Percentiles rank a stretch among this genome's conserved stretches.
Conservation (phyloP, 2,329 filamentous ascomycete species). For the Hymenoscyphus albidus region DNA sequence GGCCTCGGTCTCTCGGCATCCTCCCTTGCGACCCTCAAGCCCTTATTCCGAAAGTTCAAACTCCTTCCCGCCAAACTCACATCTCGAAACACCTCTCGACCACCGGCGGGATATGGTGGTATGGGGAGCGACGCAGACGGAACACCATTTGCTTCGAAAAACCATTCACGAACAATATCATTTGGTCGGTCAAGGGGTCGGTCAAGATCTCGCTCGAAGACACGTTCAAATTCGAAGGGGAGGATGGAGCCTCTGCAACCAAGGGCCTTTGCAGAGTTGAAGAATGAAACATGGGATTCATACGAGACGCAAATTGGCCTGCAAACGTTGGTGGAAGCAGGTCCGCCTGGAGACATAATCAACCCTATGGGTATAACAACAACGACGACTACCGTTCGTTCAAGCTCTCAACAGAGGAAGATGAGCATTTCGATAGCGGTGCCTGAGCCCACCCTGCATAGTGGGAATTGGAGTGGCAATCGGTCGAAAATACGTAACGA, state of each 20-base stretch:
- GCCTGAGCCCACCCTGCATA: neutral
- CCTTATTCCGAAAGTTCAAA: constrained; percentile 29
- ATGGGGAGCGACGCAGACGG: too few relatives aligned
- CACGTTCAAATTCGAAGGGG: neutral
- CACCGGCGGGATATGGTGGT: neutral
- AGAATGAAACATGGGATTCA: neutral
- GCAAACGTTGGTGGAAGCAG: neutral
- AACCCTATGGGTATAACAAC: too few relatives aligned
- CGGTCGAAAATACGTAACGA: neutral
- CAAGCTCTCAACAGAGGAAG: neutral
- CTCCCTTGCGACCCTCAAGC: constrained; percentile 37
- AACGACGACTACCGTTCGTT: too few relatives aligned
- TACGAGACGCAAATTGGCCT: neutral
- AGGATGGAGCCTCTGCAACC: neutral
- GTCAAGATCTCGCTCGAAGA: neutral
- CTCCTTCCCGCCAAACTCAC: constrained; percentile 10
- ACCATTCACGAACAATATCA: too few relatives aligned
- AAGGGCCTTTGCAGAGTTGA: neutral
- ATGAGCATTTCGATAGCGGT: neutral
- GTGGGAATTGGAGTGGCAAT: neutral
- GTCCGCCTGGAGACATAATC: neutral
- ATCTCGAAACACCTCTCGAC: constrained; percentile 4
- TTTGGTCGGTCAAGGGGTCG: too few relatives aligned
- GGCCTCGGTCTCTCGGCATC: constrained; percentile 37
- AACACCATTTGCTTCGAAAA: too few relatives aligned